Evolutionary conservation across 2,329 filamentous ascomycete genomes (phyloP).

Genomic region (Parastagonospora nodorum): DNA sequence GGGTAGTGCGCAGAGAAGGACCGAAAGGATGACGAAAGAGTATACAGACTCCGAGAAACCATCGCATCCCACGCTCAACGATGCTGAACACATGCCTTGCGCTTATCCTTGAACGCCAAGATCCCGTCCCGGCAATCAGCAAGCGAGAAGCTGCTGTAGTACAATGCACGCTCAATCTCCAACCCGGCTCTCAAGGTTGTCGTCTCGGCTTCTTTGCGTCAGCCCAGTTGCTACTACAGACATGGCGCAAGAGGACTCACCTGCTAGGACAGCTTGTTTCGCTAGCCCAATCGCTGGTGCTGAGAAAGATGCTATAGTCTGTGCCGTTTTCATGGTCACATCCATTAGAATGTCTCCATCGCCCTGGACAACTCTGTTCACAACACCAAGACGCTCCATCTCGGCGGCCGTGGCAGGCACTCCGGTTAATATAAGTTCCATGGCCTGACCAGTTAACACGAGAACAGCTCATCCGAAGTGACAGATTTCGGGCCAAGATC

Average conservation of each 20-base stretch:
- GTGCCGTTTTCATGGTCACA: slow-evolving; percentile 47
- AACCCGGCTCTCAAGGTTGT: slow-evolving; percentile 50
- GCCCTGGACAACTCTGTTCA: slow-evolving; percentile 45
- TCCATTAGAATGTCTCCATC: slow-evolving; percentile 43
- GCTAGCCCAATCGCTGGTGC: slow-evolving; percentile 49
- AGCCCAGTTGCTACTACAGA: slow-evolving; percentile 15
- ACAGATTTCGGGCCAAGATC: slow-evolving; percentile 6
- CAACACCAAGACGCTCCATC: slow-evolving; percentile 49
- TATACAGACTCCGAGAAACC: neutral
- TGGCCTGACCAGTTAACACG: slow-evolving; percentile 43
- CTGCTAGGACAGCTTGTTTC: slow-evolving; percentile 52
- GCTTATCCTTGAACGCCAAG: slow-evolving; percentile 51
- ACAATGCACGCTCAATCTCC: slow-evolving; percentile 40
- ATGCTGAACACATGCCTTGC: slow-evolving; percentile 30
- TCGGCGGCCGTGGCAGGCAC: slow-evolving; percentile 44
- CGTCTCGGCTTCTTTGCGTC: slow-evolving; percentile 46
- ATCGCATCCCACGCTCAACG: slow-evolving; percentile 5
- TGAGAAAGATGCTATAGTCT: slow-evolving; percentile 48
- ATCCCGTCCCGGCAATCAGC: slow-evolving; percentile 51
- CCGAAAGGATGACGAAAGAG: slow-evolving; percentile 1
- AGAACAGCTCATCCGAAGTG: slow-evolving; percentile 1
- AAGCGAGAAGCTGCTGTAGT: slow-evolving; percentile 45
- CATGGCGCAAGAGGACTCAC: slow-evolving; percentile 30
- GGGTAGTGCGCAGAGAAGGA: slow-evolving; percentile 1
- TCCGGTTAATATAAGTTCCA: slow-evolving; percentile 53